Evolutionary conservation across 2,329 filamentous ascomycete species (phyloP), one percentile per base, ranked within the genome.

Genomic region (Chaetomium strumarium): DNA sequence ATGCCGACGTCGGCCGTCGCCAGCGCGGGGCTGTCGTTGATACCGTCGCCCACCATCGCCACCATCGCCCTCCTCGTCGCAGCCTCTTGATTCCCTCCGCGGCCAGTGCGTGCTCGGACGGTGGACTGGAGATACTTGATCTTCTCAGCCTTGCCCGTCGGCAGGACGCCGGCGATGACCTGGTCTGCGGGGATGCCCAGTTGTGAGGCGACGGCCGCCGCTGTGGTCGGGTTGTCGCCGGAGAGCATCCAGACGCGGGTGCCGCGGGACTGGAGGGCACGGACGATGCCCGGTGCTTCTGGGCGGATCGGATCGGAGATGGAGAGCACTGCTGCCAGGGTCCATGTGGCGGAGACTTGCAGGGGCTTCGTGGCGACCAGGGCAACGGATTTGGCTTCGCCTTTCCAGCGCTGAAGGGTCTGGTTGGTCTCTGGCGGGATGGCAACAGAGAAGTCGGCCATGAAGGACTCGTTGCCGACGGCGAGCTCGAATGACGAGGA

Each of bases 221-320:
- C 91, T 0, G 91, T 96, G n/a, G 75, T 83, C n/a, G 75, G 72
- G 64, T 96, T 96, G 72, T 96, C 91, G 30, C 91, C 91, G 0
- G 90, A 95, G 36, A 96, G 83, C 89, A 96, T 95, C 83, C 86
- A 96, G 4, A 95, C 86, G 31, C 84, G 80, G 43, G 87, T 84
- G 17, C 85, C 83, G 14, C 79, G 79, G 5, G 76, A 68, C 40
- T 80, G 78, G 0, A 96, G 79, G 1, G 83, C 75, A 7, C 71
- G 68, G 53, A 95, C 78, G 16, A 92, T 82, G 8, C 72, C 64
- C 1, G 72, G 68, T 0, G 90, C 84, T 68, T 95, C 88, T 0
- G 81, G 78, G 2, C 91, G 85, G 57, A 96, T 80, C 1, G 88
- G 83, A 60, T 96, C 91, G 0, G 90, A 84, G 45, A 92, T 85